phyloP scores from a whole-genome alignment of 805 yeast genomes.

The Debaryomyces prosopidis region DNA sequence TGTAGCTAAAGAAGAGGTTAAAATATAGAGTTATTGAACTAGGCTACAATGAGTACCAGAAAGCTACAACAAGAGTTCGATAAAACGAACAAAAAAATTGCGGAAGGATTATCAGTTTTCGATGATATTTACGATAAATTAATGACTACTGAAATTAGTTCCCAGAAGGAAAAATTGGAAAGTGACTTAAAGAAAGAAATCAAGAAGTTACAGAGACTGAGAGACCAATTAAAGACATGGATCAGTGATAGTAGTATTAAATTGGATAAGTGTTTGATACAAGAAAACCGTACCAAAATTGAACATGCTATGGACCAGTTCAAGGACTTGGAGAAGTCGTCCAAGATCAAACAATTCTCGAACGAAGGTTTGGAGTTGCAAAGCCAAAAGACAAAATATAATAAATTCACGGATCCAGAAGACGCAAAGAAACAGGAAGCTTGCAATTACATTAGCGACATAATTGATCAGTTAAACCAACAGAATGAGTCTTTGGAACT shows the following conservation, averaged over 20 bases:
- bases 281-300: conserved; percentile 64
- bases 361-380: conserved; percentile 86
- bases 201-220: conserved; percentile 86
- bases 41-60: conserved; percentile 37
- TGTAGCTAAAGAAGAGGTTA: neutral
- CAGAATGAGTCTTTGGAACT: conserved; percentile 82
- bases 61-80: conserved; percentile 76
- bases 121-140: conserved; percentile 86
- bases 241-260: conserved; percentile 86
- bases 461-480: conserved; percentile 76
- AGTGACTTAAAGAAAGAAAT: conserved; percentile 91
- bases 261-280: conserved; percentile 50
- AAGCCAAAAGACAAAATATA: conserved; percentile 32
- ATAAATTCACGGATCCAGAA: conserved; percentile 61
- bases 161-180: conserved; percentile 93
- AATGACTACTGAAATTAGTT: conserved; percentile 72
- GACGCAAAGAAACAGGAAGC: conserved; percentile 79
- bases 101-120: conserved; percentile 85
- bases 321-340: conserved; percentile 88
- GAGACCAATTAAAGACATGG: conserved; percentile 97
- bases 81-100: conserved; percentile 84
- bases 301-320: conserved; percentile 97
- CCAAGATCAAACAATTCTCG: conserved; percentile 91
- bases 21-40: neutral
- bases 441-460: conserved; percentile 63